Evolutionary conservation across 352 stramenopile species (phyloP).

Genomic region (Phytophthora crassamura): DNA sequence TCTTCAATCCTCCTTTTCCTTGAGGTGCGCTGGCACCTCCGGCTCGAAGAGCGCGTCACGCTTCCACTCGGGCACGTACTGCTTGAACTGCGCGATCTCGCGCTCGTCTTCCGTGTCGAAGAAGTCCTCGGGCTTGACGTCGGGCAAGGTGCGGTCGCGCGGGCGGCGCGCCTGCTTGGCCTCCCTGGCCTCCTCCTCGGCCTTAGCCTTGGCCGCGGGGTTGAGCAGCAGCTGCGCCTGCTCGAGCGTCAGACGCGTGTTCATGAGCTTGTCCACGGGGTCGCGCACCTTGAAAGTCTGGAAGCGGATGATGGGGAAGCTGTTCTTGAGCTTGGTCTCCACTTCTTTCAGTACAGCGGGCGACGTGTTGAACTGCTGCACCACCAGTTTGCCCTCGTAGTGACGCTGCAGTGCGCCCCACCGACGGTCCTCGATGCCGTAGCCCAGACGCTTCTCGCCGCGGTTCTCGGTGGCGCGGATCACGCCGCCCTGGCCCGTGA

Average conservation of each 20-base stretch:
- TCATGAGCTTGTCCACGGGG: conserved; percentile 84
- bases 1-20: conserved; percentile 47
- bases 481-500: conserved; percentile 73
- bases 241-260: conserved; percentile 76
- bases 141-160: conserved; percentile 32
- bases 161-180: conserved; percentile 45
- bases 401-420: conserved; percentile 88
- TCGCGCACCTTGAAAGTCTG: conserved; percentile 89
- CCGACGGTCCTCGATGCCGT: conserved; percentile 85
- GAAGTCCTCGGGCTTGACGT: conserved; percentile 56
- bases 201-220: conserved; percentile 44
- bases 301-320: conserved; percentile 86
- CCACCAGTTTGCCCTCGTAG: conserved; percentile 87
- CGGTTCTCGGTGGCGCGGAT: conserved; percentile 83
- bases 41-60: conserved; percentile 78
- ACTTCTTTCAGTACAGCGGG: conserved; percentile 70
- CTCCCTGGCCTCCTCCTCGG: conserved; percentile 40
- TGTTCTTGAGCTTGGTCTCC: conserved; percentile 87
- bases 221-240: conserved; percentile 65
- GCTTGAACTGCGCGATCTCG: conserved; percentile 73
- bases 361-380: conserved; percentile 88
- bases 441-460: conserved; percentile 83
- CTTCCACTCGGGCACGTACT: conserved; percentile 88
- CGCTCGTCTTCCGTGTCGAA: conserved; percentile 70
- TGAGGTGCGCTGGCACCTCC: conserved; percentile 66